Percentiles rank a stretch among this genome's conserved stretches.
These are phyloP conservation scores for Nemania sp. DNA, from an alignment of 2,329 filamentous ascomycete species.

Conservation along the genomic window DNA sequence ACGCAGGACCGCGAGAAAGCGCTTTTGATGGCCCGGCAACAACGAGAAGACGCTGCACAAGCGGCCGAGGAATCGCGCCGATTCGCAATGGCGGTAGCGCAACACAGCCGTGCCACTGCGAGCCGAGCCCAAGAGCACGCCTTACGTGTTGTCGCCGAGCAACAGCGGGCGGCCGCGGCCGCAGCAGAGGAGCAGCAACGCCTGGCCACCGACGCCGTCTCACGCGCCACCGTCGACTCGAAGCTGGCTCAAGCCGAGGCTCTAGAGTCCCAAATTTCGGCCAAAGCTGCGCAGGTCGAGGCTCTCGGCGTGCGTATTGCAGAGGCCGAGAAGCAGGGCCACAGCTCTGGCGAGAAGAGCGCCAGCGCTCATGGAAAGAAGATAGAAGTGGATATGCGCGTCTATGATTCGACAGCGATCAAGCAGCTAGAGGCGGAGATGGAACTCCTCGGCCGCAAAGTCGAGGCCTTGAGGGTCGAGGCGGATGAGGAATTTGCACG, in stretches of 20 bases:
- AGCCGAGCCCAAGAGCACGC: background rate
- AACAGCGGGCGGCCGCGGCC: too few relatives aligned
- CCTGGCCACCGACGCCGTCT: background rate
- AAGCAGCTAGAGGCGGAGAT: conserved; percentile 42
- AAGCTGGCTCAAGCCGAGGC: conserved; percentile 9
- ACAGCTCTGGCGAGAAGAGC: conserved; percentile 1
- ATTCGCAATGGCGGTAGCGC: background rate
- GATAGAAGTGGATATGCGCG: background rate
- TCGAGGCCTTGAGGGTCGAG: conserved; percentile 45
- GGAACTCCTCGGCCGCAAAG: conserved; percentile 19
- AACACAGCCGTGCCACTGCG: background rate
- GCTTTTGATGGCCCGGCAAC: background rate
- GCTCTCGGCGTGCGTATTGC: conserved; percentile 41
- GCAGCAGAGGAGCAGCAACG: background rate
- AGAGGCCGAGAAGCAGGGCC: conserved; percentile 14
- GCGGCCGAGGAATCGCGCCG: background rate
- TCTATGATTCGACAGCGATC: background rate
- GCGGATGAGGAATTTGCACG: conserved; percentile 53
- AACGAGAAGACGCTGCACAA: background rate
- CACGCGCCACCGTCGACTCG: background rate
- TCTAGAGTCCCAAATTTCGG: conserved; percentile 11
- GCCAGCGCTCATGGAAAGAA: background rate
- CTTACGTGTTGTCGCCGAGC: too few relatives aligned
- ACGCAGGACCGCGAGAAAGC: background rate
- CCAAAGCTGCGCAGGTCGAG: conserved; percentile 1